Base-by-base conservation (phyloP, 2,329 filamentous ascomycete genomes). In the Talaromyces sp. region DNA sequence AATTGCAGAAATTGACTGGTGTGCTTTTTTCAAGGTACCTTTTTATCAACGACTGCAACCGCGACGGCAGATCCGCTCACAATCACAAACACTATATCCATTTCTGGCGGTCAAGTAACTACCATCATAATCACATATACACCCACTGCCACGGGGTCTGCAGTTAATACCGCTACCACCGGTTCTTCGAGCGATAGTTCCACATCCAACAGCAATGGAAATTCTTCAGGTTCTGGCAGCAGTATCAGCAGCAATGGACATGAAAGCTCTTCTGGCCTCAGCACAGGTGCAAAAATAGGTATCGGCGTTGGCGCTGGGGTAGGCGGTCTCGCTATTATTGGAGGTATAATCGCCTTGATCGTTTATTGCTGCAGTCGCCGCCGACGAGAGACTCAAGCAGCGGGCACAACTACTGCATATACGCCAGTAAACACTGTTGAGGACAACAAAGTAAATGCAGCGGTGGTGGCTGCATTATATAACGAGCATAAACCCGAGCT, bases 211-310 rank as follows among this genome's bases (percentile, higher is more conserved):
- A 43, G 11, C 19, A 37, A 28, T 19, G 43, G 43, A 28, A 28
- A 31, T 21, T 55, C 43, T 7, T 55, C 53, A 7, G 25, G 39
- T 11, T 56, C 55, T 6, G 21, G 13, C 39, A 46, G 31, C 37
- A 17, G 25, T 21, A 48, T 13, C 56, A 37, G 33, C 8, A 45
- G 19, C 17, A 37, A 53, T 6, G 9, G n/a, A 28, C 46, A 39
- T 17, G 5, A 39, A 5, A 11, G 6, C 11, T 33, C 48, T 6
- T 37, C 37, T 7, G 31, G 50, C 25, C 56, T 53, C 22, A 58
- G 56, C 35, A 22, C 36, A n/a, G 56, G 56, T 22, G 56, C 56
- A 19, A 58, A 58, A 35, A 58, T 58, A 33, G 56, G 56, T 19
- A 48, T 58, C 15, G 56, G 56, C 25, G 56, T 58, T n/a, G 50